phyloP scores from a whole-genome alignment of 2,329 filamentous ascomycete species.

The Cryoendolithus antarcticus region DNA sequence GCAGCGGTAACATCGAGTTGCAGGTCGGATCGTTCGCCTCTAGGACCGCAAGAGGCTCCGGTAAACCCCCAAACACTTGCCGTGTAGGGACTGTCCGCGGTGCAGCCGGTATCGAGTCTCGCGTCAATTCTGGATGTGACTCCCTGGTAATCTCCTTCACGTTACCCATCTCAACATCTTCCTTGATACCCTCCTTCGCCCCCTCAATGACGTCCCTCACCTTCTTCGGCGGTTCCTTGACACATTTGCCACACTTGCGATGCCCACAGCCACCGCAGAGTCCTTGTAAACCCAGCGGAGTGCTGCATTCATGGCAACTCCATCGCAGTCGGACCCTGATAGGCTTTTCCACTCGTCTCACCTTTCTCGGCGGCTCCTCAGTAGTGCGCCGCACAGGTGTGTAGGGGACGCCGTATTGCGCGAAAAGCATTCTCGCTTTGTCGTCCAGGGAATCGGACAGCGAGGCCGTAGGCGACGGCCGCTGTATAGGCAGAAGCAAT shows the following conservation, averaged over 20 bases:
- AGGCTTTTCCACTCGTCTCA: slow-evolving; percentile 39
- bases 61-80: not conserved
- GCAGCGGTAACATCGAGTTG: not conserved
- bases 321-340: slow-evolving; percentile 68
- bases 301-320: slow-evolving; percentile 69
- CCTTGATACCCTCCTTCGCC: slow-evolving; percentile 35
- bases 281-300: slow-evolving; percentile 60
- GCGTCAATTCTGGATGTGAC: slow-evolving; percentile 1
- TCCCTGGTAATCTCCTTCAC: not conserved
- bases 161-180: slow-evolving; percentile 6
- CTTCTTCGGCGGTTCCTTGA: slow-evolving; percentile 58
- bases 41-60: not conserved
- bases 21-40: slow-evolving; percentile 2
- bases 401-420: slow-evolving; percentile 29
- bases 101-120: not conserved
- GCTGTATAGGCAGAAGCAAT: slow-evolving; percentile 7
- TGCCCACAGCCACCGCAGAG: slow-evolving; percentile 69
- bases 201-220: slow-evolving; percentile 40
- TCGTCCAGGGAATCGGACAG: slow-evolving; percentile 7
- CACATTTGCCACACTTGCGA: slow-evolving; percentile 67
- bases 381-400: slow-evolving; percentile 6
- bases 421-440: slow-evolving; percentile 27
- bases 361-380: slow-evolving; percentile 14
- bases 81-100: not conserved
- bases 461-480: slow-evolving; percentile 10